Conservation (phyloP, 331 rosid genomes). For the Cydonia oblonga region DNA sequence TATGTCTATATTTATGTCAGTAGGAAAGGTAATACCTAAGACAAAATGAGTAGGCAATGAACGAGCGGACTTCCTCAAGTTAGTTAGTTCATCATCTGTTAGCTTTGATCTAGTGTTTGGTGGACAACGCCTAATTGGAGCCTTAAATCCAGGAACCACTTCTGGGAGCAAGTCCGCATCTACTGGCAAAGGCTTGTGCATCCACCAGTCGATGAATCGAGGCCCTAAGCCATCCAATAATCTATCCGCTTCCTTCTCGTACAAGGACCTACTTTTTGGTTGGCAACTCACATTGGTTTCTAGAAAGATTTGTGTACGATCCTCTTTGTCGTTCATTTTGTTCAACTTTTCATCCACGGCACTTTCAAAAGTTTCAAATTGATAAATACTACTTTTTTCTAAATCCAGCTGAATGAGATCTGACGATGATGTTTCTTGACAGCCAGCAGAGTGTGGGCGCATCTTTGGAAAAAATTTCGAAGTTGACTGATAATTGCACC, state of each 20-base stretch:
- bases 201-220: constrained; percentile 91
- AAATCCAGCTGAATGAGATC: constrained; percentile 18
- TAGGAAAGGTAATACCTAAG: constrained; percentile 46
- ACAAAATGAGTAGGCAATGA: constrained; percentile 79
- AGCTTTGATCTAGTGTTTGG: constrained; percentile 39
- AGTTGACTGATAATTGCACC: constrained; percentile 28
- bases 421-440: constrained; percentile 9
- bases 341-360: constrained; percentile 12
- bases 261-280: constrained; percentile 36
- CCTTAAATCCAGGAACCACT: constrained; percentile 58
- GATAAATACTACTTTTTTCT: constrained; percentile 8
- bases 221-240: constrained; percentile 77
- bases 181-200: constrained; percentile 78
- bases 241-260: constrained; percentile 75
- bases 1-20: background rate
- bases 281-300: constrained; percentile 16
- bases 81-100: constrained; percentile 43
- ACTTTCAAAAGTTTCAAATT: constrained; percentile 9
- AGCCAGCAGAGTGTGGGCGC: constrained; percentile 6
- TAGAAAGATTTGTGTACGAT: constrained; percentile 6
- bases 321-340: constrained; percentile 5
- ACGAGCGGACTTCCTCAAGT: constrained; percentile 60
- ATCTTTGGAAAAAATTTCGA: constrained; percentile 16
- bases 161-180: constrained; percentile 88
- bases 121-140: constrained; percentile 60